Base-by-base conservation (phyloP, 768 basidiomycete species). In the Trametes cubensis region DNA sequence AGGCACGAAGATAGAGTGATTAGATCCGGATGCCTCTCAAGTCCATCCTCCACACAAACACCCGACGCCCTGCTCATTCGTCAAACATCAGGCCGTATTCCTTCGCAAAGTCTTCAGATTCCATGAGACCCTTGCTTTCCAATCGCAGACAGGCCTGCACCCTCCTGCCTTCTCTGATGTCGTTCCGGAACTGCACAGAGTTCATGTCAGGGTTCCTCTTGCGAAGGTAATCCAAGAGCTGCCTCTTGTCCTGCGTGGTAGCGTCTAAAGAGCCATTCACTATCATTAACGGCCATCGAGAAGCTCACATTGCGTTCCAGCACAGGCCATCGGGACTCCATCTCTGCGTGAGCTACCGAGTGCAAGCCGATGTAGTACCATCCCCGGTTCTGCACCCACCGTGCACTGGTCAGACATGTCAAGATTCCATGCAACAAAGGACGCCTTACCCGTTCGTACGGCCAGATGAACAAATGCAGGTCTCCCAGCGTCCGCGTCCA, bases 381-480 rank as follows among this genome's bases (percentile, higher is more conserved):
- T 1, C 53, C 60, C 8, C 47, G 20, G 23, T 47, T 39, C 64
- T 68, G 58, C 4, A 8, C 3, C 17, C 10, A 10, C 14, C n/a
- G 8, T 21, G 46, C 42, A 50, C 13, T 20, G 42, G 8, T 40
- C 41, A 26, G 34, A 41, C 48, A 21, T 17, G 14, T n/a, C 6
- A 17, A 28, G 14, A 28, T 26, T 10, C 34, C 34, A 34, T 34
- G 26, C 40, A 49, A 23, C 34, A 11, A 62, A 39, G 21, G 26
- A 55, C 39, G 26, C 61, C 73, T 46, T 56, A 81, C 85, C 75
- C 78, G 78, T 58, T 75, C 80, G 39, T 70, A 65, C 4, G 82
- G 80, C 67, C 76, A 80, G 11, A 78, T 76, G 66, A 86, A 86
- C 0, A 82, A 82, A 55, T 87, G 83, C 52, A 86, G 73, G 28